Percentiles rank a stretch among this genome's conserved stretches.
These are phyloP conservation scores for Tephrocybe sp. DNA, from an alignment of 768 basidiomycete genomes.

Conservation along the genomic window DNA sequence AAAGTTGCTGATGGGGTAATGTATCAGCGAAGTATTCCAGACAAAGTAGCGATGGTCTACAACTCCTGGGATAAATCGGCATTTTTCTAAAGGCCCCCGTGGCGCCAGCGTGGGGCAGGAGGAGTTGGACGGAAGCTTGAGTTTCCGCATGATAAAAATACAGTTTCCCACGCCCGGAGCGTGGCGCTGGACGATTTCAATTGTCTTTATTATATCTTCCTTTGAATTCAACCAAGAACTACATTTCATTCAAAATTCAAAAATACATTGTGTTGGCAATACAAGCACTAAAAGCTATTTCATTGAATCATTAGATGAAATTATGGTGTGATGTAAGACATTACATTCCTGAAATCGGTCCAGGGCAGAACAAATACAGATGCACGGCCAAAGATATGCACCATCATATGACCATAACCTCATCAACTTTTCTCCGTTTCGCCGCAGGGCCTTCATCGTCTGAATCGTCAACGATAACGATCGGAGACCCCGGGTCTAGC, in stretches of 20 bases:
- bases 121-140: no score
- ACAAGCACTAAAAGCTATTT: no score
- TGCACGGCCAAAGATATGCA: not conserved
- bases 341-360: not conserved
- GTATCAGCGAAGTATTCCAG: not conserved
- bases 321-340: not conserved
- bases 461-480: slow-evolving; percentile 61
- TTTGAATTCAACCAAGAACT: no score
- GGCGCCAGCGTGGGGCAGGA: no score
- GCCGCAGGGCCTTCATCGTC: slow-evolving; percentile 51
- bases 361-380: not conserved
- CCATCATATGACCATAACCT: slow-evolving; percentile 15
- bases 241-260: no score
- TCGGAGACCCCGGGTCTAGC: slow-evolving; percentile 45
- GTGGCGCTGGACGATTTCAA: no score
- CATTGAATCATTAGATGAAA: not conserved
- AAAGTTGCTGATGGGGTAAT: slow-evolving; percentile 5
- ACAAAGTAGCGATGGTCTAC: slow-evolving; percentile 1
- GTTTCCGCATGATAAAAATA: no score
- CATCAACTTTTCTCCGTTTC: slow-evolving; percentile 56
- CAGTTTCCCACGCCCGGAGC: no score
- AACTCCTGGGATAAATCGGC: not conserved
- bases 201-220: no score
- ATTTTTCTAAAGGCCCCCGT: no score
- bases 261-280: no score